phyloP scores from a whole-genome alignment of 352 stramenopile genomes.

The Elongisporangium undulatum region DNA sequence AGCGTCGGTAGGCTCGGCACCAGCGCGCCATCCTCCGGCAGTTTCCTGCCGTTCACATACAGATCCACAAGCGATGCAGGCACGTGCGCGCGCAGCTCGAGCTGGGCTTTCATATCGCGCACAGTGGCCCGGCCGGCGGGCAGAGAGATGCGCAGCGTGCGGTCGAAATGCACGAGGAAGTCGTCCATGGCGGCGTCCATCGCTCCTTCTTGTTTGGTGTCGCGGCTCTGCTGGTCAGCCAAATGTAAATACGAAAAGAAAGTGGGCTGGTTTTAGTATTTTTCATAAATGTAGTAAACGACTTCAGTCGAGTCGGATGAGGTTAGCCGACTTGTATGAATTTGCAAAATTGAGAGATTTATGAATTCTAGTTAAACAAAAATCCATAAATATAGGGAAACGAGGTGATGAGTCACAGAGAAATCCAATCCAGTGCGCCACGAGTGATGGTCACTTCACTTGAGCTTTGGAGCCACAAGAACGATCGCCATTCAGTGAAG shows the following conservation, averaged over 20 bases:
- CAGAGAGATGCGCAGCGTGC: slow-evolving; percentile 73
- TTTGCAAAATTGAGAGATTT: too few relatives aligned
- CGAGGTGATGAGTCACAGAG: too few relatives aligned
- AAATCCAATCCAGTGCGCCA: neutral
- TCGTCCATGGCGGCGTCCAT: slow-evolving; percentile 45
- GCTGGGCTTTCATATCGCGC: slow-evolving; percentile 23
- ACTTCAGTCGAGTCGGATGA: too few relatives aligned
- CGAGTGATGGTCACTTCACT: neutral
- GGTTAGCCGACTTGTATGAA: too few relatives aligned
- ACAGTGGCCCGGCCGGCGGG: slow-evolving; percentile 27
- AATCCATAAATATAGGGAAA: neutral
- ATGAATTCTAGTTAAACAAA: too few relatives aligned
- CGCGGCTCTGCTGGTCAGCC: neutral
- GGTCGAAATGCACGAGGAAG: slow-evolving; percentile 81
- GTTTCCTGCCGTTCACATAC: slow-evolving; percentile 46
- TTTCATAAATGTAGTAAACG: neutral
- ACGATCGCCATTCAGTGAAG: neutral
- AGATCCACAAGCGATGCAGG: slow-evolving; percentile 49
- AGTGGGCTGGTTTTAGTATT: neutral
- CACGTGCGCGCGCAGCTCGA: slow-evolving; percentile 46
- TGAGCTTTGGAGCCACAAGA: neutral
- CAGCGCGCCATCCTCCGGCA: slow-evolving; percentile 26
- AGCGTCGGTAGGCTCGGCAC: slow-evolving; percentile 51
- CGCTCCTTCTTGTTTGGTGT: neutral
- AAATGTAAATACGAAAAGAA: neutral